These are phyloP conservation scores for Claviceps pazoutovae DNA, from an alignment of 2,329 filamentous ascomycete species.

Conservation along the genomic window DNA sequence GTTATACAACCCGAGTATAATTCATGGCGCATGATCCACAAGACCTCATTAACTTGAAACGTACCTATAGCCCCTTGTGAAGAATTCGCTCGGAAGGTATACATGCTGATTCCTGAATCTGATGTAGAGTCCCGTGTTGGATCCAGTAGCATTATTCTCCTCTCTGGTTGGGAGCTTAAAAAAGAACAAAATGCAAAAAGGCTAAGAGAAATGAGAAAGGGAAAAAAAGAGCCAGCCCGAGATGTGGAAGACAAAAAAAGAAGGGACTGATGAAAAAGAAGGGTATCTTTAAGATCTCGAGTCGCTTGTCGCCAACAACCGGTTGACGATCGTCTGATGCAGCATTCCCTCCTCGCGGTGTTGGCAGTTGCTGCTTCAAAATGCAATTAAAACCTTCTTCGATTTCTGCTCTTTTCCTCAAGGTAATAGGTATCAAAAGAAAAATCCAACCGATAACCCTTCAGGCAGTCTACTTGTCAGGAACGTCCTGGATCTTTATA, in stretches of 20 bases:
- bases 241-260: not conserved
- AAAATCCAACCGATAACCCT: too few species aligned
- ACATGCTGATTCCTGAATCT: not conserved
- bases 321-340: not conserved
- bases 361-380: not conserved
- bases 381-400: not conserved
- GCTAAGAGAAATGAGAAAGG: not conserved
- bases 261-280: not conserved
- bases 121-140: not conserved
- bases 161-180: not conserved
- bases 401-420: not conserved
- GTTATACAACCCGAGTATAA: not conserved
- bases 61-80: not conserved
- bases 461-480: not conserved
- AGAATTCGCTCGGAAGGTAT: conserved; percentile 1
- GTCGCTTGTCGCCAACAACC: not conserved
- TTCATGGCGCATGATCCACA: not conserved
- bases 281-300: not conserved
- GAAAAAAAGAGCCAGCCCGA: not conserved
- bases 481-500: not conserved
- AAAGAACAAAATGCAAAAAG: not conserved
- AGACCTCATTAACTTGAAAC: not conserved
- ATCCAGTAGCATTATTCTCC: not conserved
- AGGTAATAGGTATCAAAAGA: not conserved
- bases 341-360: not conserved